These are phyloP conservation scores for Aspergillus luchuensis DNA, from an alignment of 2,329 filamentous ascomycete genomes.

Conservation along the genomic window DNA sequence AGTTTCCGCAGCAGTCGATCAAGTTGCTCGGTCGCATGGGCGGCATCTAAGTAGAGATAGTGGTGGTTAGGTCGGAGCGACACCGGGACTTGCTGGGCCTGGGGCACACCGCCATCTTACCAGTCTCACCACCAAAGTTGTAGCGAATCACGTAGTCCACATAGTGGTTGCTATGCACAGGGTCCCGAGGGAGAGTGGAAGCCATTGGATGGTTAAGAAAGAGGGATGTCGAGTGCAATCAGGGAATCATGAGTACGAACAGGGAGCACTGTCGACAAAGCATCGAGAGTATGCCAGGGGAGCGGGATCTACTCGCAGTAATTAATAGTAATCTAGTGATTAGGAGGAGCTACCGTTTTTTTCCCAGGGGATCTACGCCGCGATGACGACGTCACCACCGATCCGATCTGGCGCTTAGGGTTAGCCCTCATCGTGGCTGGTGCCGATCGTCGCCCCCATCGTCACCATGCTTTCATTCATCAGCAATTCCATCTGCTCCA, in stretches of 20 bases:
- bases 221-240: background rate
- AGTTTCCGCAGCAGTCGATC: conserved; percentile 76
- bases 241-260: background rate
- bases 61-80: conserved; percentile 10
- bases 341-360: background rate
- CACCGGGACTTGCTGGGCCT: conserved; percentile 1
- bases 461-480: background rate
- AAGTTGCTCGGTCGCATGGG: conserved; percentile 72
- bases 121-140: conserved; percentile 66
- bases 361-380: background rate
- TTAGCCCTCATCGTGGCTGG: conserved; percentile 9
- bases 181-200: conserved; percentile 28
- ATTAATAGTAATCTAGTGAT: background rate
- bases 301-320: background rate
- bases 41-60: conserved; percentile 56
- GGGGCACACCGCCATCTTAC: conserved; percentile 47
- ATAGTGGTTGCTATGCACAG: conserved; percentile 59
- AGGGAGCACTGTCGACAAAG: background rate
- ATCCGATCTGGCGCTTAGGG: conserved; percentile 5
- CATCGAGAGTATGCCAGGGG: background rate
- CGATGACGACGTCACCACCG: conserved; percentile 12
- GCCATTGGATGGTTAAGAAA: conserved; percentile 26
- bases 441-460: background rate
- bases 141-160: conserved; percentile 92
- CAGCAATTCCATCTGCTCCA: background rate